These are phyloP conservation scores for Amesomyces nigricolor DNA, from an alignment of 2,329 filamentous ascomycete genomes.

Conservation along the genomic window DNA sequence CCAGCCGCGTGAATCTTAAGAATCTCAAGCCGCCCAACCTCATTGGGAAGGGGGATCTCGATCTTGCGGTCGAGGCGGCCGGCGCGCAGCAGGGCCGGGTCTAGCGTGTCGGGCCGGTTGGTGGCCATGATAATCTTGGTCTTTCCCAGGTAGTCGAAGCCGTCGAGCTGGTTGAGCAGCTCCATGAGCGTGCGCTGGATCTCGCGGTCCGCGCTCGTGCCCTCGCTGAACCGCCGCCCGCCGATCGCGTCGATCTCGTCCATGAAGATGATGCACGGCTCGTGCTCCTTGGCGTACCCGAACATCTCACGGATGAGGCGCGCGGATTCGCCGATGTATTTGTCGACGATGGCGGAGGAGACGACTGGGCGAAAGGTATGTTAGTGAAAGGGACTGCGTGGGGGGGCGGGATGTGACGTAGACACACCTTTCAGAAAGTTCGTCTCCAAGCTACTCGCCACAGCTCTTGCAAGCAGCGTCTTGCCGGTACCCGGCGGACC, in stretches of 20 bases:
- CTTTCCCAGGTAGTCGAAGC: conserved; percentile 98
- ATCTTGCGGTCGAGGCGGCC: conserved; percentile 96
- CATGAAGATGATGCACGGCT: conserved; percentile 99
- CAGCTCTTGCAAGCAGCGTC: conserved; percentile 87
- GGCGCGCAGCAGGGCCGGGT: conserved; percentile 85
- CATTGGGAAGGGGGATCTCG: conserved; percentile 93
- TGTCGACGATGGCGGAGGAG: conserved; percentile 97
- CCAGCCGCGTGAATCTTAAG: conserved; percentile 91
- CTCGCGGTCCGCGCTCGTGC: conserved; percentile 94
- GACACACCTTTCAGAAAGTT: conserved; percentile 90
- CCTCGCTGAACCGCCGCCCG: conserved; percentile 92
- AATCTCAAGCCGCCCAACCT: conserved; percentile 93
- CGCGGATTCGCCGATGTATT: conserved; percentile 98
- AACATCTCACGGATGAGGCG: conserved; percentile 99
- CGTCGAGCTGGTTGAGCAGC: conserved; percentile 94
- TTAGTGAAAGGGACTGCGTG: neutral
- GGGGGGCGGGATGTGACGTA: neutral
- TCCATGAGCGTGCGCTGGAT: conserved; percentile 99
- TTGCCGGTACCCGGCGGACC: conserved; percentile 96
- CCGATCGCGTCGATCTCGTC: conserved; percentile 99
- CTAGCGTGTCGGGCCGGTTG: conserved; percentile 92
- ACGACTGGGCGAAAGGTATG: conserved; percentile 60
- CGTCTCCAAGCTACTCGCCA: conserved; percentile 92
- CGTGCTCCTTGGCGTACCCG: conserved; percentile 97
- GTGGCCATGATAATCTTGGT: conserved; percentile 99